A percentile compares a stretch with the other conserved stretches of the same genome.
Evolutionary conservation across 495 filamentous ascomycete genomes (phyloP).

Genomic region (Glutinoglossum americanum): DNA sequence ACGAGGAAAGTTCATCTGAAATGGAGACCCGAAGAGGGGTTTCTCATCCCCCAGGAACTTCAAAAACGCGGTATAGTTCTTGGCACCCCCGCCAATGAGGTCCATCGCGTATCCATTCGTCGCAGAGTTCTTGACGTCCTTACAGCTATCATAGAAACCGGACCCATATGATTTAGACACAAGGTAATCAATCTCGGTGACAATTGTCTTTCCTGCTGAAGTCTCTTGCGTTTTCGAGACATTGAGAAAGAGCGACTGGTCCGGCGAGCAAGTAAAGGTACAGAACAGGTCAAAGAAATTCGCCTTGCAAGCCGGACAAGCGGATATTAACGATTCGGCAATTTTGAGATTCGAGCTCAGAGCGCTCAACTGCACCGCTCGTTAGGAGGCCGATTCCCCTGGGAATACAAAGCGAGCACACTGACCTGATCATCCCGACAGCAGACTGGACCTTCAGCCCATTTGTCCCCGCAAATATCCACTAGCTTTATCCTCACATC

Average conservation of each 20-base stretch:
- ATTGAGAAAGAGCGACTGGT: constrained; percentile 90
- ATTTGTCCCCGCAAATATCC: constrained; percentile 68
- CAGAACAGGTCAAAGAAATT: constrained; percentile 98
- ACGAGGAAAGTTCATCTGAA: constrained; percentile 83
- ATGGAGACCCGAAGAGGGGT: constrained; percentile 62
- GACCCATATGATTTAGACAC: constrained; percentile 67
- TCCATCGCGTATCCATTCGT: constrained; percentile 84
- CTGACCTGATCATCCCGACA: constrained; percentile 61
- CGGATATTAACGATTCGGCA: constrained; percentile 70
- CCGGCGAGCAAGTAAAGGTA: constrained; percentile 89
- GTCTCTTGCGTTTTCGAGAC: constrained; percentile 52
- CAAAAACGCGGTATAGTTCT: constrained; percentile 65
- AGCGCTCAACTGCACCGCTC: constrained; percentile 36
- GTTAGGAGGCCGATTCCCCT: constrained; percentile 10
- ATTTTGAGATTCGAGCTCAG: constrained; percentile 63
- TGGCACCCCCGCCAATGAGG: constrained; percentile 86
- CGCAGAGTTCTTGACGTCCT: constrained; percentile 91
- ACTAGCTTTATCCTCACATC: constrained; percentile 53
- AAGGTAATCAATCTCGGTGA: constrained; percentile 80
- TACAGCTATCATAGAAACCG: constrained; percentile 91
- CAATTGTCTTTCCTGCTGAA: constrained; percentile 43
- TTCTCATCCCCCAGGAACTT: constrained; percentile 88
- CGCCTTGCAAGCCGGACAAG: constrained; percentile 84
- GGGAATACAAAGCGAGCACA: background rate
- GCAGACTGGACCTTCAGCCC: constrained; percentile 64